Conservation (phyloP, 2,329 filamentous ascomycete species). For the Chaetothyriales sp. region DNA sequence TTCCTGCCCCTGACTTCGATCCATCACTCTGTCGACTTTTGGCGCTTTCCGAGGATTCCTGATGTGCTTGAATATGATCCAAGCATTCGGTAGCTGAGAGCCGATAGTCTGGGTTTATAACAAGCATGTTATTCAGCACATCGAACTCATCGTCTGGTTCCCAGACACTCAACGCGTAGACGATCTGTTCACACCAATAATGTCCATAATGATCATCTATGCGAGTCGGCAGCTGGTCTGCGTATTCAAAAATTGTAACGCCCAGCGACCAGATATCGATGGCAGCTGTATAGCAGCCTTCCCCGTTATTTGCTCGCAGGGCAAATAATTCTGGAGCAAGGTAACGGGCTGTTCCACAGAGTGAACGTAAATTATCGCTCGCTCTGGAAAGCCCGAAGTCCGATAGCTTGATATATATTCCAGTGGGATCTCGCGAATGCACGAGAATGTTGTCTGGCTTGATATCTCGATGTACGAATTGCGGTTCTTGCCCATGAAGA, state of each 20-base stretch:
- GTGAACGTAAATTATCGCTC: constrained; percentile 1
- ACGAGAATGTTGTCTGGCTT: constrained; percentile 97
- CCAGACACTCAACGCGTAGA: constrained; percentile 85
- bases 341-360: constrained; percentile 5
- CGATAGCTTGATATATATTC: constrained; percentile 76
- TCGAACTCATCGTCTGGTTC: constrained; percentile 78
- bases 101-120: constrained; percentile 67
- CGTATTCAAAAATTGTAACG: constrained; percentile 8
- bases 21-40: too few relatives aligned
- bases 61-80: too few relatives aligned
- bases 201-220: background rate
- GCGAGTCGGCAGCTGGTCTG: constrained; percentile 1
- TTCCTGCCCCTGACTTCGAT: too few relatives aligned
- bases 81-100: constrained; percentile 28
- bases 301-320: too few relatives aligned
- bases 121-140: constrained; percentile 87
- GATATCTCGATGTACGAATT: constrained; percentile 90
- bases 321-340: constrained; percentile 5
- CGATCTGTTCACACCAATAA: constrained; percentile 70
- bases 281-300: constrained; percentile 2
- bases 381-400: constrained; percentile 60
- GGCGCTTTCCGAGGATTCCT: too few relatives aligned
- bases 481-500: constrained; percentile 53
- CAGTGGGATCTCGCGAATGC: constrained; percentile 50
- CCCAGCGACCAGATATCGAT: constrained; percentile 16